phyloP scores from a whole-genome alignment of 768 basidiomycete species.

The Krasilnikovozyma curviuscula region DNA sequence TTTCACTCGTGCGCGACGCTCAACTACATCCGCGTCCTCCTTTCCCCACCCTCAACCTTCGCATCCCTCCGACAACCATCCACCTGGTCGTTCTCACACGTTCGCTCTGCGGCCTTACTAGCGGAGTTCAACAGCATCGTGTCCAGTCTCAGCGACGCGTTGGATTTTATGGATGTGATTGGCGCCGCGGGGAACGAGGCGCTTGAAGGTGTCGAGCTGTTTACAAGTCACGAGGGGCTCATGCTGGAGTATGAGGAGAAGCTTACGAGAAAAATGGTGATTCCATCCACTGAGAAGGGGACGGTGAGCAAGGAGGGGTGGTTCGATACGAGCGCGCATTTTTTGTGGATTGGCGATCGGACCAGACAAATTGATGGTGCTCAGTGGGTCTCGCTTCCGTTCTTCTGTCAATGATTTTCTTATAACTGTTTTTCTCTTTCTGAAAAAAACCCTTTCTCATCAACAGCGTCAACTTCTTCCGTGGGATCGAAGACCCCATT shows the following conservation, averaged over 20 bases:
- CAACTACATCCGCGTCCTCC: conserved; percentile 72
- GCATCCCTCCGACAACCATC: conserved; percentile 78
- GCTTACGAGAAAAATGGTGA: conserved; percentile 42
- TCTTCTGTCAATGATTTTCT: neutral
- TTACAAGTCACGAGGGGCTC: conserved; percentile 64
- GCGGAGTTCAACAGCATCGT: conserved; percentile 68
- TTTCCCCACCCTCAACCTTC: conserved; percentile 83
- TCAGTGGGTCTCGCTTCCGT: conserved; percentile 32
- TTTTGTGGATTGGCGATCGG: conserved; percentile 93
- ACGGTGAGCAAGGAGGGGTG: neutral
- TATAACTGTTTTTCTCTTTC: neutral
- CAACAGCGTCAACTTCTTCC: conserved; percentile 37
- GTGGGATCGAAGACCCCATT: conserved; percentile 78
- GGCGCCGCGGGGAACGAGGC: conserved; percentile 38
- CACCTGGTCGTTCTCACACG: conserved; percentile 81
- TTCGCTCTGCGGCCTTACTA: conserved; percentile 53
- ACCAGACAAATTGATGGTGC: conserved; percentile 80
- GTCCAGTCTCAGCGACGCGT: conserved; percentile 63
- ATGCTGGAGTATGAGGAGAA: conserved; percentile 85
- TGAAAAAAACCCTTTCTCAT: neutral
- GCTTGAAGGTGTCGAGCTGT: conserved; percentile 30
- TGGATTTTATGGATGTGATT: conserved; percentile 81
- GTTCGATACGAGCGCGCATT: conserved; percentile 32
- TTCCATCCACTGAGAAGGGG: neutral
- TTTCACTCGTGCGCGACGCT: conserved; percentile 87